A percentile compares a stretch with the other conserved stretches of the same genome.
These are phyloP conservation scores for Pythium biforme DNA, from an alignment of 352 stramenopile genomes.

Conservation along the genomic window DNA sequence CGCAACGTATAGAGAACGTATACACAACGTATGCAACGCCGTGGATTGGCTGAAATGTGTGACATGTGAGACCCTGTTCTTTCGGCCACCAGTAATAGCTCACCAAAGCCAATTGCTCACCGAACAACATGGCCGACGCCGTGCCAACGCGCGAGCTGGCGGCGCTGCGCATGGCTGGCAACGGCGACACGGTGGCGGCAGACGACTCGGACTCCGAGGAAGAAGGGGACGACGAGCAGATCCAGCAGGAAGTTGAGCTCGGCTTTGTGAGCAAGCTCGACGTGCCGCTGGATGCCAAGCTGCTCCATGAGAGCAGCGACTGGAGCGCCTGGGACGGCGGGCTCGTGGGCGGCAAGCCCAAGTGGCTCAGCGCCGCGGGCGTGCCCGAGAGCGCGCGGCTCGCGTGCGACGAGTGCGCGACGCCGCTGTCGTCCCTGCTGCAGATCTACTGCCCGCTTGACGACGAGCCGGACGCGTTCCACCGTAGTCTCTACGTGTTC, in stretches of 20 bases:
- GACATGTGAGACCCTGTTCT: constrained; percentile 2
- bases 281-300: constrained; percentile 19
- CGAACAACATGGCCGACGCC: constrained; percentile 7
- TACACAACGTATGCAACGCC: constrained; percentile 17
- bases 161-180: constrained; percentile 15
- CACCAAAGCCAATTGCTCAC: not conserved
- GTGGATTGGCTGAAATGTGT: constrained; percentile 25
- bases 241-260: constrained; percentile 64
- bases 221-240: constrained; percentile 26
- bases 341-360: constrained; percentile 85
- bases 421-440: constrained; percentile 73
- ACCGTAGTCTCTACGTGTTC: constrained; percentile 93
- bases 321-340: constrained; percentile 93
- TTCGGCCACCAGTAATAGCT: not conserved
- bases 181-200: constrained; percentile 36
- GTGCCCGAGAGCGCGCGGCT: constrained; percentile 47
- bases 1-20: constrained; percentile 13
- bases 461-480: constrained; percentile 85
- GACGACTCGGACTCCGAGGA: constrained; percentile 39
- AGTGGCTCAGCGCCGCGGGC: constrained; percentile 79
- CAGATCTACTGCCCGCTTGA: constrained; percentile 94
- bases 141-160: constrained; percentile 14
- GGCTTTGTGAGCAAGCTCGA: constrained; percentile 63
- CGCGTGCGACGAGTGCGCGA: constrained; percentile 46
- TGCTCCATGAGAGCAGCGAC: constrained; percentile 49